Percentiles rank a stretch among this genome's conserved stretches.
Conservation (phyloP, 768 basidiomycete species). For the Trametopsis cervina region DNA sequence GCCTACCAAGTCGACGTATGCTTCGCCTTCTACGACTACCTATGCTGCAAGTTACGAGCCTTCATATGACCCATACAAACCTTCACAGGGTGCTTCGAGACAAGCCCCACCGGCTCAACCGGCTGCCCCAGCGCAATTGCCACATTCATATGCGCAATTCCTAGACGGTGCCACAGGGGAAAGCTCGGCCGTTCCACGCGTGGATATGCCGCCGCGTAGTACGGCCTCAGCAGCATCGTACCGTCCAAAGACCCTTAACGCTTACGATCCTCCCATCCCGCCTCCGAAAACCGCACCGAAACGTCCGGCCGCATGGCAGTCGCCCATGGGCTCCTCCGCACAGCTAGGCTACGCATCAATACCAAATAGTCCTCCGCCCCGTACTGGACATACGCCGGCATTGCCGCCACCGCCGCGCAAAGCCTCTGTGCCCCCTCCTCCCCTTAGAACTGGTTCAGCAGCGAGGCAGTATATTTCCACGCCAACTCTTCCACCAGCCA, state of each 20-base stretch:
- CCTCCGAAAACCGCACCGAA: constrained; percentile 32
- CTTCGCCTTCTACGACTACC: constrained; percentile 16
- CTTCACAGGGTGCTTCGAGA: constrained; percentile 9
- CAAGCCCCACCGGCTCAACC: constrained; percentile 22
- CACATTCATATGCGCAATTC: constrained; percentile 1
- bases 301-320: constrained; percentile 19
- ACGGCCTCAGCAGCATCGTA: constrained; percentile 33
- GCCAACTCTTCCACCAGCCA: neutral
- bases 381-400: neutral
- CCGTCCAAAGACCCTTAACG: constrained; percentile 60
- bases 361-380: constrained; percentile 12
- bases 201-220: neutral
- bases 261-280: constrained; percentile 73
- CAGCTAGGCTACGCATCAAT: constrained; percentile 18
- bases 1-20: too few relatives aligned
- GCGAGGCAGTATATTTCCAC: constrained; percentile 3
- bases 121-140: neutral
- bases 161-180: constrained; percentile 1
- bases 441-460: constrained; percentile 3
- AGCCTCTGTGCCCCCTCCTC: constrained; percentile 10
- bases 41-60: constrained; percentile 15
- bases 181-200: neutral
- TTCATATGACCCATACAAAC: constrained; percentile 26
- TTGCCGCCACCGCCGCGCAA: constrained; percentile 13
- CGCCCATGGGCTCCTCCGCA: constrained; percentile 15